Base-by-base conservation (phyloP, 805 yeast species). In the Barnettozyma sp. region DNA sequence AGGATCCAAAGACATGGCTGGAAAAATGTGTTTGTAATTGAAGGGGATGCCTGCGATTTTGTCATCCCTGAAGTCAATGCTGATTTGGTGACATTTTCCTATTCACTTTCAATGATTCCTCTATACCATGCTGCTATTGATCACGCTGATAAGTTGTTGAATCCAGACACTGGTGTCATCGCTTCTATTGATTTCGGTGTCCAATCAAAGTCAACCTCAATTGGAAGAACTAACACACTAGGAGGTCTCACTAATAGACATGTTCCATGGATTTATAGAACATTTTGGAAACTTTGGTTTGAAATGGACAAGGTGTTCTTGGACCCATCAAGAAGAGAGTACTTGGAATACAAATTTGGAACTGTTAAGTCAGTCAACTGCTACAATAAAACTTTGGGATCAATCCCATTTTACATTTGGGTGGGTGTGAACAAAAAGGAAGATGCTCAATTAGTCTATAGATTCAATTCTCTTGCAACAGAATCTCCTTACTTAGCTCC, bases 231-330 rank as follows among this genome's bases (percentile, higher is more conserved):
- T 34, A 76, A 81, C 52, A 79, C 88, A 7, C 60, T 82, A 23
- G 94, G 94, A 35, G 92, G 94, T 7, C 62, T 77, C 45, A 70
- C 70, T 22, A 71, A 75, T 49, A 68, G 94, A 51, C 82, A 82
- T 54, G 77, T 73, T 42, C 79, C 85, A 19, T 83, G 94, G 94
- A 42, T 80, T 38, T 67, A 72, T 34, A 68, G 94, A 54, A 81
- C 84, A 21, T 84, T 83, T 55, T 83, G 94, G 94, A 71, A 87
- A 52, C 63, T 79, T 29, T 84, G 94, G 94, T 83, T 84, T 57
- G 94, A 83, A 58, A 79, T 80, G 35, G 94, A 83, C 58, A 71
- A 78, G 38, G 94, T 83, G 3, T 79, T 75, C 49, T 68, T 83
- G 46, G 94, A 83, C 53, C 76, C 87, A 22, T 71, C 86, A 7